A percentile compares a stretch with the other conserved stretches of the same genome.
These are phyloP conservation scores for Clarireedia homoeocarpa DNA, from an alignment of 2,329 filamentous ascomycete species.

Conservation along the genomic window DNA sequence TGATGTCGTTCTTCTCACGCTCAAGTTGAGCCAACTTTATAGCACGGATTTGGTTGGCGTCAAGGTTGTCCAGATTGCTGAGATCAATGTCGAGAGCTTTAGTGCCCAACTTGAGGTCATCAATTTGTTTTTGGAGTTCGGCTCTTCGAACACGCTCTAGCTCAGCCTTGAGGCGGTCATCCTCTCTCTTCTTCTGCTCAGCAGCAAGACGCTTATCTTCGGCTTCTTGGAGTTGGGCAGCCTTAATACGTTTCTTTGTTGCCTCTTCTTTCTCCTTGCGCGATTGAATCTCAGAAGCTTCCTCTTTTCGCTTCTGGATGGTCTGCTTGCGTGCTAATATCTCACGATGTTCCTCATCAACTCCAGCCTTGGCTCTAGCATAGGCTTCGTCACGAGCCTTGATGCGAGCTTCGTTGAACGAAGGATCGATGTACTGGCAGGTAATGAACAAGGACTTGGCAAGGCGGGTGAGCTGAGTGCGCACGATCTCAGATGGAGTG, in stretches of 20 bases:
- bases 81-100: constrained; percentile 70
- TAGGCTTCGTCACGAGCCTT: constrained; percentile 75
- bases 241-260: constrained; percentile 74
- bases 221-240: constrained; percentile 81
- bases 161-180: constrained; percentile 77
- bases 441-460: constrained; percentile 88
- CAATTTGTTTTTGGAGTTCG: constrained; percentile 87
- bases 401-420: constrained; percentile 73
- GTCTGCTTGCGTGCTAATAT: constrained; percentile 78
- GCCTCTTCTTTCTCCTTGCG: constrained; percentile 90
- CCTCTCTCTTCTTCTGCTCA: constrained; percentile 86
- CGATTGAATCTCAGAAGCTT: constrained; percentile 80
- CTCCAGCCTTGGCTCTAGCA: constrained; percentile 73
- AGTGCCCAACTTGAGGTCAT: constrained; percentile 81
- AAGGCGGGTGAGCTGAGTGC: constrained; percentile 85
- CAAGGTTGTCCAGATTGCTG: constrained; percentile 76
- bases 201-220: constrained; percentile 85
- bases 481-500: constrained; percentile 95
- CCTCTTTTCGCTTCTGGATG: constrained; percentile 96
- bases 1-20: constrained; percentile 95
- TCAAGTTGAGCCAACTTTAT: constrained; percentile 95
- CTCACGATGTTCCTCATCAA: constrained; percentile 85
- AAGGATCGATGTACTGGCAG: constrained; percentile 90
- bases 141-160: constrained; percentile 84
- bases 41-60: constrained; percentile 82